phyloP scores from a whole-genome alignment of 805 yeast species.

The Nakazawaea molendinolei region DNA sequence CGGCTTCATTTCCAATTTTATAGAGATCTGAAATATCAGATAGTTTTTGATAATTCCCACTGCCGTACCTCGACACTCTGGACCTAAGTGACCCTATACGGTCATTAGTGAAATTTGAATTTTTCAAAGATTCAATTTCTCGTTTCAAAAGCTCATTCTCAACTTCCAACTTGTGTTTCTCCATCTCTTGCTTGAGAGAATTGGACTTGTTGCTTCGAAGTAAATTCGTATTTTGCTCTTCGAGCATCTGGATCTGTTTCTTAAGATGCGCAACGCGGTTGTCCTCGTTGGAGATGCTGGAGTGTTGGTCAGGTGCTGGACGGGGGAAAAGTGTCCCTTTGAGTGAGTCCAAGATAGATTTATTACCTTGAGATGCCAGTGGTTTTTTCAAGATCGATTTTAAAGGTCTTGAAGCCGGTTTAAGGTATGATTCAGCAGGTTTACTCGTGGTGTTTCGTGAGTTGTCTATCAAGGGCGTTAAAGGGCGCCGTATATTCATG shows the following conservation, averaged over 20 bases:
- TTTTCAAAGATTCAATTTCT: conserved; percentile 7
- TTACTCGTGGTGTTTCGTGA: neutral
- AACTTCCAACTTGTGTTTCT: conserved; percentile 11
- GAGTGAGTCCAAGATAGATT: too few species aligned
- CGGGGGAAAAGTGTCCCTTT: neutral
- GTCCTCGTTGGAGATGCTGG: neutral
- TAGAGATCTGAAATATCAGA: too few species aligned
- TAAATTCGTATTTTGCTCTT: conserved; percentile 5
- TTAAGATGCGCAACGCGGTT: too few species aligned
- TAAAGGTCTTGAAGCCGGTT: conserved; percentile 7
- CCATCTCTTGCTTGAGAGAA: conserved; percentile 10
- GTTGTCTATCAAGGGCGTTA: conserved; percentile 2
- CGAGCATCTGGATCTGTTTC: conserved; percentile 4
- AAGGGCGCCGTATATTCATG: conserved; percentile 2
- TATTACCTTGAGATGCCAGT: neutral
- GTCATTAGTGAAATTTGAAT: neutral
- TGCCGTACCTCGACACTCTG: too few species aligned
- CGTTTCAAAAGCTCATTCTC: conserved; percentile 5
- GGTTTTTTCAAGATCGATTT: conserved; percentile 11
- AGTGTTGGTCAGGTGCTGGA: neutral
- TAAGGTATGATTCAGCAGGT: conserved; percentile 1
- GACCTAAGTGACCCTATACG: neutral
- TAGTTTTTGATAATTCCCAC: too few species aligned
- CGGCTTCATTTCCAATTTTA: too few species aligned
- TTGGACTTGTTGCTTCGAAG: conserved; percentile 3